Evolutionary conservation across 2,329 filamentous ascomycete species (phyloP).

Genomic region (Coleophoma eucalyptorum): DNA sequence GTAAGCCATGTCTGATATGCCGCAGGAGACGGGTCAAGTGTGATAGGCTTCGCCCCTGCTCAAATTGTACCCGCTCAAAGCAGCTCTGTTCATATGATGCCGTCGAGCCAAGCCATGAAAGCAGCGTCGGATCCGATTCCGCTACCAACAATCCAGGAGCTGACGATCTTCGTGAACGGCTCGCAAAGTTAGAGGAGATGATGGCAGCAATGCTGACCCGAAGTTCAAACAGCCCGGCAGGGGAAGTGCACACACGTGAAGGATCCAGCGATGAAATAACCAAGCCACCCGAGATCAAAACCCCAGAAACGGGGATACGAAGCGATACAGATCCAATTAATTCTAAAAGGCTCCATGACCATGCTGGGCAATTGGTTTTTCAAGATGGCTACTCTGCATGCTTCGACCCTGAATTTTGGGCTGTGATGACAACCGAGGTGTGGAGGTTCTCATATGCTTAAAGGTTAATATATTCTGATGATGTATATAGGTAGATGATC

Average conservation of each 20-base stretch:
- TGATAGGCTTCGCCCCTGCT: constrained; percentile 68
- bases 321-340: background rate
- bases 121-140: background rate
- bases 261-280: background rate
- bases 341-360: background rate
- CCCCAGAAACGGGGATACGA: background rate
- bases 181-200: constrained; percentile 14
- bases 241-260: background rate
- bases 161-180: constrained; percentile 12
- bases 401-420: constrained; percentile 16
- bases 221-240: background rate
- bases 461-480: background rate
- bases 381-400: constrained; percentile 15
- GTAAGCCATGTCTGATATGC: constrained; percentile 13
- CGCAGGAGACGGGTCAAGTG: constrained; percentile 61
- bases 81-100: constrained; percentile 59
- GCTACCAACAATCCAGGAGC: constrained; percentile 1
- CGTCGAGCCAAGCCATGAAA: constrained; percentile 42
- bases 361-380: constrained; percentile 15
- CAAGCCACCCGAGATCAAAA: background rate
- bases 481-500: constrained; percentile 13
- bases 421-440: constrained; percentile 13
- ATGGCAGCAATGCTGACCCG: constrained; percentile 14
- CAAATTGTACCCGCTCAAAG: constrained; percentile 60
- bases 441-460: background rate